These are phyloP conservation scores for Mimosa pudica DNA, from an alignment of 306 rosid species.

Conservation along the genomic window DNA sequence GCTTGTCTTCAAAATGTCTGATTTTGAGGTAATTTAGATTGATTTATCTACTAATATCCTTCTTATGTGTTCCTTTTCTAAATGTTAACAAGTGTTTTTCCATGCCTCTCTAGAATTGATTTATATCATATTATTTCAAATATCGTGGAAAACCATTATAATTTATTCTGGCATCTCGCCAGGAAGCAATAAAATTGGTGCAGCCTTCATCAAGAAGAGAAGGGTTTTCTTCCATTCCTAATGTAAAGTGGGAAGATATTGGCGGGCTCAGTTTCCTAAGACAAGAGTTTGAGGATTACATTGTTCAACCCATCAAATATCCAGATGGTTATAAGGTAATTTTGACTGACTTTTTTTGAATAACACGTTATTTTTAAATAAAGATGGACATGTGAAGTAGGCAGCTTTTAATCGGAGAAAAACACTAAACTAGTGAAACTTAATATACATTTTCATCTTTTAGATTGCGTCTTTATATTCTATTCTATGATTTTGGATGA, in stretches of 20 bases:
- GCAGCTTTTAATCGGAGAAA: not conserved
- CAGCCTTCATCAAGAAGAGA: slow-evolving; percentile 93
- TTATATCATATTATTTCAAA: not conserved
- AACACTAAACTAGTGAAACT: not conserved
- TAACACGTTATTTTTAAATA: no score
- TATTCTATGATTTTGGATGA: not conserved
- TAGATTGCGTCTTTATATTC: not conserved
- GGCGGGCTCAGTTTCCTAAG: slow-evolving; percentile 80
- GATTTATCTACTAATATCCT: not conserved
- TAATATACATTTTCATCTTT: not conserved
- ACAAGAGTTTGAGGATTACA: slow-evolving; percentile 57
- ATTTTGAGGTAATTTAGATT: slow-evolving; percentile 67
- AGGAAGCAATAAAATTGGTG: slow-evolving; percentile 76
- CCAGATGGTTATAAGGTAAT: slow-evolving; percentile 73
- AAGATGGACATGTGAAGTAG: not conserved
- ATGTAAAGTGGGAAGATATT: slow-evolving; percentile 88
- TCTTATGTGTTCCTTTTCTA: not conserved
- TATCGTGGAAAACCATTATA: slow-evolving; percentile 3
- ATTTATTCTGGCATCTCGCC: slow-evolving; percentile 31
- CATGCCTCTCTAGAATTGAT: not conserved
- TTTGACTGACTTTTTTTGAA: not conserved
- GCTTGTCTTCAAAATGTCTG: slow-evolving; percentile 73
- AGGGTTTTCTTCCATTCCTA: slow-evolving; percentile 87
- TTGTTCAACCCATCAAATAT: slow-evolving; percentile 62
- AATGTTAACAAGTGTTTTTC: not conserved